Evolutionary conservation across 2,329 filamentous ascomycete genomes (phyloP).

Genomic region (Lecanosticta acicola): DNA sequence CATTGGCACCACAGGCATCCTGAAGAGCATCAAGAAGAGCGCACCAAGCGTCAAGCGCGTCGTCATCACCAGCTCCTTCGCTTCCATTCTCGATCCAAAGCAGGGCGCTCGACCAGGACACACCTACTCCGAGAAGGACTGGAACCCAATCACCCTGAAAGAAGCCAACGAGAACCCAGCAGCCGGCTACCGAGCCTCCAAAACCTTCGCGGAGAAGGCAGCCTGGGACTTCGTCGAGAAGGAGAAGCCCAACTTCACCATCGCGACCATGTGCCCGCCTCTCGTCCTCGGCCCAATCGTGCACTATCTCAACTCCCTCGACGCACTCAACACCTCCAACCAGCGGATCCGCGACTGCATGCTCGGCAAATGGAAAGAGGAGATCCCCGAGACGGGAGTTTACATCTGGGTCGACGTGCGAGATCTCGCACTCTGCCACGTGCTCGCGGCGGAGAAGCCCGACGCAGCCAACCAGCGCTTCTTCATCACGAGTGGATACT

Average conservation of each 20-base stretch:
- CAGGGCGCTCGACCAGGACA: constrained; percentile 47
- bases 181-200: constrained; percentile 48
- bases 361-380: constrained; percentile 54
- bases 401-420: constrained; percentile 26
- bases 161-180: constrained; percentile 41
- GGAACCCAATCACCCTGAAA: constrained; percentile 52
- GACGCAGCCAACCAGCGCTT: constrained; percentile 59
- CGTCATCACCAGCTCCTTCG: constrained; percentile 64
- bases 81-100: constrained; percentile 54
- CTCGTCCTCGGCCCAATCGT: constrained; percentile 48
- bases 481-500: constrained; percentile 57
- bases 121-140: constrained; percentile 50
- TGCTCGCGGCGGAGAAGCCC: constrained; percentile 42
- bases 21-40: constrained; percentile 56
- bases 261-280: constrained; percentile 47
- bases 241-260: constrained; percentile 47
- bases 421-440: constrained; percentile 20
- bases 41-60: constrained; percentile 66
- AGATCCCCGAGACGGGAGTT: constrained; percentile 48
- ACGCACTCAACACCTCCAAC: constrained; percentile 68
- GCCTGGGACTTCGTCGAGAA: constrained; percentile 50
- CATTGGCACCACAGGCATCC: constrained; percentile 58
- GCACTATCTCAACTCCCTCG: constrained; percentile 57
- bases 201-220: constrained; percentile 57
- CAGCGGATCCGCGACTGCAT: constrained; percentile 59